Evolutionary conservation across 495 filamentous ascomycete species (phyloP), one percentile per base, ranked within the genome.

Genomic region (Clohesyomyces aquaticus): DNA sequence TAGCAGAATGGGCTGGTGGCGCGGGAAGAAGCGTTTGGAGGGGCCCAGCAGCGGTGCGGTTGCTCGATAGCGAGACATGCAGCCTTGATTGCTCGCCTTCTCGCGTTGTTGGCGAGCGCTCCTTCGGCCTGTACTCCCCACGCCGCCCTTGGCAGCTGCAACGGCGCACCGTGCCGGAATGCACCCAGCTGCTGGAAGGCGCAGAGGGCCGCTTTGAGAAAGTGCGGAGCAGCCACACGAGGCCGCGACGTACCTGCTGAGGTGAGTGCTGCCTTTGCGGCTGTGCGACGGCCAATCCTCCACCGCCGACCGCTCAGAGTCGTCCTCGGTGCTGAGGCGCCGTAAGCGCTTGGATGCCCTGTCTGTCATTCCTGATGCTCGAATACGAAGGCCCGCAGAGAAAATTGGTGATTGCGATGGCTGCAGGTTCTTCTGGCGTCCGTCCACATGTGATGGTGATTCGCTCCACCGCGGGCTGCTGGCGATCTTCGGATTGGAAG

Each of bases 281-380:
- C 14, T 38, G 32, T 38, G 32, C 32, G 32, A 38, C 43, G 57
- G 63, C 76, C 72, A 76, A 61, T 79, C 73, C 61, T 73, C 68
- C 14, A 68, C n/a, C 65, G 27, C 72, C 73, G 32, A 75, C 71
- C 48, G 55, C 67, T 43, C 75, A n/a, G n/a, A 74, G 52, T 79
- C 77, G 56, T 77, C 74, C 38, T 80, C 79, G 29, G 75, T 77
- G 72, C 77, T 80, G 42, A 78, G 73, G 46, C 76, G 72, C 50
- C 77, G 69, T 50, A 71, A 63, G 61, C 78, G 77, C 75, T 81
- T 79, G 53, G 66, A 74, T 48, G 77, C 45, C 19, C 59, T 57
- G 42, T 66, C 67, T 10, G 59, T 54, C 63, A 66, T 66, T 42
- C 3, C 4, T 35, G 29, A 28, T 28, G 3, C 8, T 19, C 16